phyloP scores from a whole-genome alignment of 2,329 filamentous ascomycete genomes.

The Curvularia sp. region DNA sequence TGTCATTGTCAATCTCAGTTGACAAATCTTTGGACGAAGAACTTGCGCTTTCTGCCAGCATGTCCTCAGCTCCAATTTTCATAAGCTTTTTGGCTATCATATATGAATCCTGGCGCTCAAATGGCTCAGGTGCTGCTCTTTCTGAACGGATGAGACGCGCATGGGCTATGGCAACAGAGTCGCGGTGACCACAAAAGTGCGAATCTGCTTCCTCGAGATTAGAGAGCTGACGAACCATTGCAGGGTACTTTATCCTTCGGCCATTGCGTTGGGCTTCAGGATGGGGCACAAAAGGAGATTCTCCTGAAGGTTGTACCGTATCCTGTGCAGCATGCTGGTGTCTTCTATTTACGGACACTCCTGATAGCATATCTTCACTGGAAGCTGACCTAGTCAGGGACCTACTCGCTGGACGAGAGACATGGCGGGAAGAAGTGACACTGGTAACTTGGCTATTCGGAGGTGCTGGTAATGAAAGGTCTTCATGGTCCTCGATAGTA shows the following conservation, averaged over 20 bases:
- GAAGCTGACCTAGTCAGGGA: conserved; percentile 23
- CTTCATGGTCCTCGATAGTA: conserved; percentile 32
- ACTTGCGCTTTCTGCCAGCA: not conserved
- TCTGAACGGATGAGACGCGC: conserved; percentile 32
- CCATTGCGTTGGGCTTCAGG: conserved; percentile 11
- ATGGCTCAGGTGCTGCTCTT: conserved; percentile 28
- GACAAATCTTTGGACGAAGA: conserved; percentile 3
- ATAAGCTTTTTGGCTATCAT: conserved; percentile 39
- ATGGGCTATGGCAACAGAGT: conserved; percentile 42
- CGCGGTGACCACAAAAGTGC: conserved; percentile 42
- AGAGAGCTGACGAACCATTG: conserved; percentile 29
- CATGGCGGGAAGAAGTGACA: conserved; percentile 23
- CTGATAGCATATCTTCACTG: conserved; percentile 13
- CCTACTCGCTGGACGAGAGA: conserved; percentile 33
- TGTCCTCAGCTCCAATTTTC: conserved; percentile 30
- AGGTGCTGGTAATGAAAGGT: conserved; percentile 28
- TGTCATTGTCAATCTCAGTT: conserved; percentile 4
- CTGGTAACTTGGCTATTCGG: conserved; percentile 44
- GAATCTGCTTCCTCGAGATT: conserved; percentile 39
- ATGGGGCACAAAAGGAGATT: conserved; percentile 17
- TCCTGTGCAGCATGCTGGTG: not conserved
- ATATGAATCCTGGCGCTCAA: conserved; percentile 33
- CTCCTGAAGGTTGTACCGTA: not conserved
- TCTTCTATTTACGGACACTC: not conserved
- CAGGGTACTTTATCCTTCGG: conserved; percentile 8